Evolutionary conservation across 2,329 filamentous ascomycete species (phyloP).

Genomic region (Hypoxylon sp.): DNA sequence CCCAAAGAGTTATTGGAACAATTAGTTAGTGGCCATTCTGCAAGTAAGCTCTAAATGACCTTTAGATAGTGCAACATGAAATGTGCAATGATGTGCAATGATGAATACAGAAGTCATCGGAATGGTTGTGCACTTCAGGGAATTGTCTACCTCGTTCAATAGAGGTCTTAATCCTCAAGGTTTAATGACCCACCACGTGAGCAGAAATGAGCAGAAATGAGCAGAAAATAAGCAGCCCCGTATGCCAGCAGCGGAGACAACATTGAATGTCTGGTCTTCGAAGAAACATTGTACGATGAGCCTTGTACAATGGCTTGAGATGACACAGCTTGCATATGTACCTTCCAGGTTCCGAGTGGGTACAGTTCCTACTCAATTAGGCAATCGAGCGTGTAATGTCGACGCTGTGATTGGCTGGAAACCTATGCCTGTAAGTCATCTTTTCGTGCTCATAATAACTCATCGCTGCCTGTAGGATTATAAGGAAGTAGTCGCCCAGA

Average conservation of each 20-base stretch:
- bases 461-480: neutral
- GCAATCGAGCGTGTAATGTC: conserved; percentile 5
- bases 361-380: conserved; percentile 19
- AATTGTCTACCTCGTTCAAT: neutral
- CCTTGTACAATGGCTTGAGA: neutral
- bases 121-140: neutral
- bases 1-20: neutral
- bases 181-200: neutral
- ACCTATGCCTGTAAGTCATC: neutral
- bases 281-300: neutral
- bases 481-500: neutral
- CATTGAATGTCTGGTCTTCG: neutral
- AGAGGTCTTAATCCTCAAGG: neutral
- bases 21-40: neutral
- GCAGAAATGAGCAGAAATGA: neutral
- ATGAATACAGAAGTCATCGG: neutral
- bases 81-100: neutral
- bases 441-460: conserved; percentile 1
- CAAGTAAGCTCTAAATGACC: neutral
- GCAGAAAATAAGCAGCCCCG: conserved; percentile 1
- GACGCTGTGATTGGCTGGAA: conserved; percentile 24
- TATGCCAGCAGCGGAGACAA: neutral
- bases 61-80: neutral
- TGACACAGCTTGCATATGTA: conserved; percentile 3
- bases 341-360: conserved; percentile 4